A percentile compares a stretch with the other conserved stretches of the same genome.
These are phyloP conservation scores for Strombidium stylifer DNA, from an alignment of 73 alveolate species.

Conservation along the genomic window DNA sequence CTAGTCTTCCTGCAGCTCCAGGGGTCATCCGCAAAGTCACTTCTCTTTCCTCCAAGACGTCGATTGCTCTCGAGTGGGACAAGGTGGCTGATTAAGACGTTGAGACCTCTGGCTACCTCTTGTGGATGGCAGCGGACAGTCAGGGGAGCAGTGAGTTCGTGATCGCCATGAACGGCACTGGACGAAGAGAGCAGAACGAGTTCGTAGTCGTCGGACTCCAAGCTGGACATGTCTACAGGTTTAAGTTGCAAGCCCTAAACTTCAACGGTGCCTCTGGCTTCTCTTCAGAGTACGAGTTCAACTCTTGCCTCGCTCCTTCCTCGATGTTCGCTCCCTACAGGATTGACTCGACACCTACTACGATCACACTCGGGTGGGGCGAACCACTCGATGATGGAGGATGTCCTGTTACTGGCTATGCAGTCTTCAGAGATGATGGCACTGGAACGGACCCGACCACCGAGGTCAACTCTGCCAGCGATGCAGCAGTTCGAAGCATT, in stretches of 20 bases:
- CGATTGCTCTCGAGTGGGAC: slow-evolving; percentile 38
- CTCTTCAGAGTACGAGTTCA: slow-evolving; percentile 4
- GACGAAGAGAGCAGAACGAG: not conserved
- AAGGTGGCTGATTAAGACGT: slow-evolving; percentile 40
- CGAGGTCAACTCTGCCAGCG: slow-evolving; percentile 30
- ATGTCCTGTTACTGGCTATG: slow-evolving; percentile 42
- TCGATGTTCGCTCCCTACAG: slow-evolving; percentile 24
- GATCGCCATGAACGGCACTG: slow-evolving; percentile 26
- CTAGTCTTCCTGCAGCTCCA: slow-evolving; percentile 47
- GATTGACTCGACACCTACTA: slow-evolving; percentile 21
- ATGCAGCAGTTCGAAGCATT: slow-evolving; percentile 14
- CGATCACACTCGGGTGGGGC: slow-evolving; percentile 40
- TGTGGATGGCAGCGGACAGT: slow-evolving; percentile 25
- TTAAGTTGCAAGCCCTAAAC: slow-evolving; percentile 42
- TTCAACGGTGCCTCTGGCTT: slow-evolving; percentile 42
- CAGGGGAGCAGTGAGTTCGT: slow-evolving; percentile 21
- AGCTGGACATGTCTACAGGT: slow-evolving; percentile 26
- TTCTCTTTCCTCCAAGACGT: slow-evolving; percentile 11
- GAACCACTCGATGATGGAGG: slow-evolving; percentile 64
- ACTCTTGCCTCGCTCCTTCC: slow-evolving; percentile 44
- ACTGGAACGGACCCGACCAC: slow-evolving; percentile 21
- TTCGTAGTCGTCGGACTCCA: not conserved
- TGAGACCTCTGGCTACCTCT: slow-evolving; percentile 38
- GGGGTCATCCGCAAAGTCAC: slow-evolving; percentile 20
- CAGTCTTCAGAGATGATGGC: slow-evolving; percentile 46